Conservation (phyloP, 73 alveolate species). For the Tetrahymena malaccensis region DNA sequence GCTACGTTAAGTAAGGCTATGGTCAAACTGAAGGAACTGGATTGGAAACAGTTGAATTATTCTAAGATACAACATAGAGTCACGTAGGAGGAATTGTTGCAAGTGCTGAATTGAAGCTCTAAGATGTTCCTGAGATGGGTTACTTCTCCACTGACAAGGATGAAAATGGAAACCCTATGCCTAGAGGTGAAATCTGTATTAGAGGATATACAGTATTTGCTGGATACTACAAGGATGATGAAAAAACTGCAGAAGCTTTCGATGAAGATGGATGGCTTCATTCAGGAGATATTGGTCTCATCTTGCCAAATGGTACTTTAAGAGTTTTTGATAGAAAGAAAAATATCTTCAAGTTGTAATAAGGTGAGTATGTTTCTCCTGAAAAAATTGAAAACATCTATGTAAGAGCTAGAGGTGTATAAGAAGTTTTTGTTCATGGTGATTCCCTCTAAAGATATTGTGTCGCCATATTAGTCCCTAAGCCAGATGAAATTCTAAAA, state of each 20-base stretch:
- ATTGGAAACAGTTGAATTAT: conserved; percentile 22
- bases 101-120: conserved; percentile 42
- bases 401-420: conserved; percentile 21
- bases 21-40: conserved; percentile 52
- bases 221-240: conserved; percentile 52
- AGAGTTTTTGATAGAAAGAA: conserved; percentile 80
- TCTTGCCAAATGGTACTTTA: conserved; percentile 60
- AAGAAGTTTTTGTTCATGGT: conserved; percentile 59
- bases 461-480: conserved; percentile 63
- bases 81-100: conserved; percentile 4
- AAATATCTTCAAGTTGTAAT: conserved; percentile 56
- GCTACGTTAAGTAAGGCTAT: conserved; percentile 51
- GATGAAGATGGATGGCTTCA: conserved; percentile 82
- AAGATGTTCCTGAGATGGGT: conserved; percentile 64
- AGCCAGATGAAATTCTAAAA: neutral
- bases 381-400: conserved; percentile 60
- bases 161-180: conserved; percentile 50
- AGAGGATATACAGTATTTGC: conserved; percentile 60
- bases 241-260: conserved; percentile 51
- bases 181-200: conserved; percentile 74
- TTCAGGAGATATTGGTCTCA: conserved; percentile 80
- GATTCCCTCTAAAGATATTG: conserved; percentile 45
- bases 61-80: neutral
- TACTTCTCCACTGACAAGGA: conserved; percentile 48
- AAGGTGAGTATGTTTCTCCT: conserved; percentile 76